phyloP scores from a whole-genome alignment of 164 flowering plant genomes.

The Nymphaea colorata region DNA sequence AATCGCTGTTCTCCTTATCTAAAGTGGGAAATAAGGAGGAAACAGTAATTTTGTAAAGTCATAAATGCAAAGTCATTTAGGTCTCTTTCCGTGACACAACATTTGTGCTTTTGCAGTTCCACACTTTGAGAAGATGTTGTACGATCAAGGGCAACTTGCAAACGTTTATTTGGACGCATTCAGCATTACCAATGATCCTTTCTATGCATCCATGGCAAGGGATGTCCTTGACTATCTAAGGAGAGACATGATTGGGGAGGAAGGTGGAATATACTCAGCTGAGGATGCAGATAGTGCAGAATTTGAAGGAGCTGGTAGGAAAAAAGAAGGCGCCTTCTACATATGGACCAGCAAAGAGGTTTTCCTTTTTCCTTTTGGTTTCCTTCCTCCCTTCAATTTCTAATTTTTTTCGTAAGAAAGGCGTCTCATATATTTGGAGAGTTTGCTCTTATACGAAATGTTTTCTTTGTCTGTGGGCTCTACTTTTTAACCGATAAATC shows the following conservation, averaged over 20 bases:
- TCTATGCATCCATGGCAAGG: slow-evolving; percentile 45
- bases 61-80: neutral
- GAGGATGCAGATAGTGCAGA: slow-evolving; percentile 99
- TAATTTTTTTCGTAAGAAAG: neutral
- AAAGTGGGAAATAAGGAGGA: too few relatives aligned
- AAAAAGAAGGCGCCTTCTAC: slow-evolving; percentile 93
- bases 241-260: slow-evolving; percentile 78
- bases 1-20: neutral
- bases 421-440: too few relatives aligned
- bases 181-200: slow-evolving; percentile 48
- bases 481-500: neutral
- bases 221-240: slow-evolving; percentile 86
- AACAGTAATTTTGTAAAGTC: too few relatives aligned
- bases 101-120: slow-evolving; percentile 55
- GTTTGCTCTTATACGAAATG: too few relatives aligned
- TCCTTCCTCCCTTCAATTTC: neutral
- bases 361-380: neutral
- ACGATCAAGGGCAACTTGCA: slow-evolving; percentile 91
- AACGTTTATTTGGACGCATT: slow-evolving; percentile 74
- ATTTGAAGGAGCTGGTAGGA: slow-evolving; percentile 45
- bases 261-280: slow-evolving; percentile 87
- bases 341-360: slow-evolving; percentile 86
- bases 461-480: neutral
- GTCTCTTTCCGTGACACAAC: neutral
- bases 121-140: slow-evolving; percentile 96